Base-by-base conservation (phyloP, 306 rosid genomes). In the Lotus japonicus region DNA sequence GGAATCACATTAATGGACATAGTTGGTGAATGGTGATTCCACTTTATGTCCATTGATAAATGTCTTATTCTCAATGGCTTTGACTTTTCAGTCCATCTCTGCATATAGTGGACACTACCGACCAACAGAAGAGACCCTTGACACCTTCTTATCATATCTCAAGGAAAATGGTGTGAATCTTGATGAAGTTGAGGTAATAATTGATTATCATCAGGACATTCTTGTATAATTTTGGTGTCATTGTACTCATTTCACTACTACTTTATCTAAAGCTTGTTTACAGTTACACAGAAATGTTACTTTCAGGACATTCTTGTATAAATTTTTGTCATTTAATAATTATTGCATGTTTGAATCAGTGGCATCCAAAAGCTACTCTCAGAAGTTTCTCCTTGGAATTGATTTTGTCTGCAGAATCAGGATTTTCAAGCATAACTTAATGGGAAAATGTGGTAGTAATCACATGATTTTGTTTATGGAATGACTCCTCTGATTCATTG, bases 91-190 rank as follows among this genome's bases (percentile, higher is more conserved):
- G 99, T 82, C 95, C 46, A 82, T 94, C 71, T 94, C 97, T 65
- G 84, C 97, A 9, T 94, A 90, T 77, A 94, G 99, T 52, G 99
- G 99, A 57, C 99, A 94, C 72, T 94, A 94, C 75, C 86, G 95
- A n/a, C 99, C 99, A 51, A 82, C 94, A 4, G 89, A 88, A 31
- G 97, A 87, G 6, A 68, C 86, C 9, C 87, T 94, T 14, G 79
- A 82, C 53, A 44, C 84, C 62, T 84, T 90, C 76, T 55, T 85
- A 71, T 81, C 92, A 35, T 72, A 82, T 81, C 95, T 94, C 60
- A 66, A 76, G 66, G 85, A 85, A 77, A 85, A 84, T n/a, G 95
- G 95, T 44, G 96, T 94, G 79, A 76, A 80, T 4, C 89, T 87
- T 69, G 71, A 81, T 52, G 83, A 85, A 79, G 95, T 94, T 64